Percentiles rank a stretch among this genome's conserved stretches.
Conservation (phyloP, 2,329 filamentous ascomycete species). For the Pseudonectria buxi region DNA sequence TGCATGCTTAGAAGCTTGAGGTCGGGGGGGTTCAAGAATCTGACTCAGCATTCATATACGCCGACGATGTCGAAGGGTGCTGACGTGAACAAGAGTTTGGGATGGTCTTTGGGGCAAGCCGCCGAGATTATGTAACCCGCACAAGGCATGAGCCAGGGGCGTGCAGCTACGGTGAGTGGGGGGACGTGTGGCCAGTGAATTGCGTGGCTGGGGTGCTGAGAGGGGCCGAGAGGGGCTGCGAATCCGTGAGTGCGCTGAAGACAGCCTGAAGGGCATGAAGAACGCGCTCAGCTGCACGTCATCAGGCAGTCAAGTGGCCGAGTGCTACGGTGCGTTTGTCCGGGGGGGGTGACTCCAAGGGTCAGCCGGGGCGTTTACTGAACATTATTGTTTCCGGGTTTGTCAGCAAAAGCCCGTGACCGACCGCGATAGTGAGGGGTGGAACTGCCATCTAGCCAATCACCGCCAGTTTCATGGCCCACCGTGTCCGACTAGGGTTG, state of each 20-base stretch:
- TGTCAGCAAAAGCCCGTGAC: too few relatives aligned
- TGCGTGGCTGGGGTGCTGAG: background rate
- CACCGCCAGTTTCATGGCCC: slow-evolving; percentile 1
- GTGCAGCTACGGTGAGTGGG: background rate
- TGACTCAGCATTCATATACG: slow-evolving; percentile 29
- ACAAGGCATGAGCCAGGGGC: background rate
- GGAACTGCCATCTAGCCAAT: too few relatives aligned
- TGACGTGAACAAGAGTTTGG: slow-evolving; percentile 21
- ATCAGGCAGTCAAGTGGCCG: too few relatives aligned
- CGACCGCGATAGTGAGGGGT: too few relatives aligned
- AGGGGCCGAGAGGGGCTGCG: background rate
- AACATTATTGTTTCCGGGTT: slow-evolving; percentile 2
- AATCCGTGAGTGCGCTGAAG: too few relatives aligned
- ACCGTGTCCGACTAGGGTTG: background rate
- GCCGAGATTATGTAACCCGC: slow-evolving; percentile 1
- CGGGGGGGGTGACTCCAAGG: too few relatives aligned
- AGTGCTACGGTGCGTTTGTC: too few relatives aligned
- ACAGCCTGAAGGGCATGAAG: too few relatives aligned
- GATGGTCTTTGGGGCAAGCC: slow-evolving; percentile 4
- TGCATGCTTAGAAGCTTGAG: slow-evolving; percentile 25
- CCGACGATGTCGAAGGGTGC: slow-evolving; percentile 7
- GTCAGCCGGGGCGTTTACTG: slow-evolving; percentile 2
- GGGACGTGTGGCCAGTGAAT: background rate
- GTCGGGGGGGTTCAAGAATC: slow-evolving; percentile 15
- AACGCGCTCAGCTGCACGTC: too few relatives aligned